Evolutionary conservation across 129 eudicot genomes (phyloP).

Genomic region (Lactuca sativa): DNA sequence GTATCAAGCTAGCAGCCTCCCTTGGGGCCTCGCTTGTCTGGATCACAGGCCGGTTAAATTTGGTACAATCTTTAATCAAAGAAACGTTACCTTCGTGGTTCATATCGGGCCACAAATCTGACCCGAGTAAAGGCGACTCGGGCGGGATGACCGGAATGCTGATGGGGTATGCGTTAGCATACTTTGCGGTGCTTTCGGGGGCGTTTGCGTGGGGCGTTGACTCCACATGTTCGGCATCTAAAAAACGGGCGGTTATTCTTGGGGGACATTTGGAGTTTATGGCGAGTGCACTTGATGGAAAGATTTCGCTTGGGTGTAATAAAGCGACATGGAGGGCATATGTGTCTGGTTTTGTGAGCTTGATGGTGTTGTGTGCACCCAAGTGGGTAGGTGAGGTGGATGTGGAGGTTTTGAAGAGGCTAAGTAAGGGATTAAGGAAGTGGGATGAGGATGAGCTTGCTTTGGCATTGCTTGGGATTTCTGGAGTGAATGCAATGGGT

Average conservation of each 20-base stretch:
- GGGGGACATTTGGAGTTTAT: slow-evolving; percentile 66
- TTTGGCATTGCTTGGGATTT: slow-evolving; percentile 61
- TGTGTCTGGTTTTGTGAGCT: slow-evolving; percentile 67
- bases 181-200: slow-evolving; percentile 70
- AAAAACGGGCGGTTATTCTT: slow-evolving; percentile 47
- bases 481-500: slow-evolving; percentile 85
- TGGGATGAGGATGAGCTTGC: slow-evolving; percentile 91
- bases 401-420: slow-evolving; percentile 65
- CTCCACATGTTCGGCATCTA: slow-evolving; percentile 38
- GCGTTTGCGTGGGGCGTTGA: slow-evolving; percentile 85
- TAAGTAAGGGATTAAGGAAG: slow-evolving; percentile 70
- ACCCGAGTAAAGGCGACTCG: slow-evolving; percentile 39
- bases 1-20: slow-evolving; percentile 77
- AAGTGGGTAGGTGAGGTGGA: slow-evolving; percentile 77
- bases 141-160: slow-evolving; percentile 69
- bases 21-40: slow-evolving; percentile 84
- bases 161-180: slow-evolving; percentile 78
- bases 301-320: slow-evolving; percentile 81
- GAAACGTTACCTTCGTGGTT: slow-evolving; percentile 90
- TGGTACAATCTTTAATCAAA: slow-evolving; percentile 61
- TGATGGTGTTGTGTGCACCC: slow-evolving; percentile 79
- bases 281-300: slow-evolving; percentile 76
- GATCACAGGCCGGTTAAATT: slow-evolving; percentile 65
- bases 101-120: slow-evolving; percentile 52
- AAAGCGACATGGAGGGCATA: slow-evolving; percentile 85